Evolutionary conservation across 805 yeast species (phyloP).

Genomic region (Kluyveromyces nonfermentans): DNA sequence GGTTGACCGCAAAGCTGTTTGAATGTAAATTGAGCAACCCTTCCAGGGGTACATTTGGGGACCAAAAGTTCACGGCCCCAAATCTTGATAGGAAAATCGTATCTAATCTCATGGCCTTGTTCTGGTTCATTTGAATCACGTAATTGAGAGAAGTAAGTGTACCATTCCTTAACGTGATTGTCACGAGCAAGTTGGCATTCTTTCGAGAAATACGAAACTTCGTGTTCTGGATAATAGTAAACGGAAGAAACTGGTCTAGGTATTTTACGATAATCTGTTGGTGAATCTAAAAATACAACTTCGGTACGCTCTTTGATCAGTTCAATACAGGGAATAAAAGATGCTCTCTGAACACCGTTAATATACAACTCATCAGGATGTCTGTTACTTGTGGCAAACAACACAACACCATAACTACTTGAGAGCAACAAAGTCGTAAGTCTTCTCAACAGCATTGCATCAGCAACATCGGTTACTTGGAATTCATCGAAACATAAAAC

Average conservation of each 20-base stretch:
- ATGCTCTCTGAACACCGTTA: conserved; percentile 88
- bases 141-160: conserved; percentile 60
- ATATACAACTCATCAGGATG: conserved; percentile 90
- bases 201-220: conserved; percentile 43
- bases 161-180: conserved; percentile 71
- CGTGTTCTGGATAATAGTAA: conserved; percentile 64
- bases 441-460: conserved; percentile 89
- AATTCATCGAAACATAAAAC: conserved; percentile 93
- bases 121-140: conserved; percentile 30
- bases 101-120: conserved; percentile 9
- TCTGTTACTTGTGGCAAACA: conserved; percentile 91
- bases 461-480: conserved; percentile 97
- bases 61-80: conserved; percentile 85
- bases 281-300: conserved; percentile 77
- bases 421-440: conserved; percentile 57
- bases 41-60: conserved; percentile 66
- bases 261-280: conserved; percentile 87
- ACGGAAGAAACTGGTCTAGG: conserved; percentile 76
- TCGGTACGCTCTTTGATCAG: conserved; percentile 61
- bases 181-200: conserved; percentile 42
- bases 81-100: conserved; percentile 39
- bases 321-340: conserved; percentile 87
- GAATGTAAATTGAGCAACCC: conserved; percentile 86
- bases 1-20: conserved; percentile 80
- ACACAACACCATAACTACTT: conserved; percentile 69